Base-by-base conservation (phyloP, 805 yeast species). In the Suhomyces faveliae region DNA sequence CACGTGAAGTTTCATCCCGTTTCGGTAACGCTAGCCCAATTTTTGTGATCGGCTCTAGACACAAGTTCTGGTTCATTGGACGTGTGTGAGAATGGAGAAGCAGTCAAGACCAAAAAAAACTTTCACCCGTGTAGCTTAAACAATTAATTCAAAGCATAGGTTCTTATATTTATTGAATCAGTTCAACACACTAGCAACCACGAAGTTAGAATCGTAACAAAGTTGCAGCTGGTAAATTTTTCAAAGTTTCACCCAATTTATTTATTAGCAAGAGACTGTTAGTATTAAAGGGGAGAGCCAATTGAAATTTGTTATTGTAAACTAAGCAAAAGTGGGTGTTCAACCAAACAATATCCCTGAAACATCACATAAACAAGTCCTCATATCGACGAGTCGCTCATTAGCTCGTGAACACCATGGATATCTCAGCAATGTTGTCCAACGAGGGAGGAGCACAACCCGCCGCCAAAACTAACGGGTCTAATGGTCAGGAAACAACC, bases 391-490 rank as follows among this genome's bases (percentile, higher is more conserved):
- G 11, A 27, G 30, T 15, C 30, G 30, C 30, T 27, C 12, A 15
- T n/a, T n/a, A n/a, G 30, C 12, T 27, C n/a, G 30, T n/a, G 30
- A n/a, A 27, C 44, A 42, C 35, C 29, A 67, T 67, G 72, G 65
- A 67, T 51, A 67, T 67, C 39, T 66, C 71, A 12, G 66, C 71
- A 22, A 68, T 68, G 64, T 60, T 68, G 55, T 61, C 71, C 22
- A 57, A 50, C 43, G 68, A 64, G 48, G 52, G 56, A 45, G 43
- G 29, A 21, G 41, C 58, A 6, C 48, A 55, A 10, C 47, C 51
- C 10, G 33, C 42, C 13, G 22, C 11, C 17, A 27, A 29, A 19
- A 12, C 23, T 15, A 29, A 42, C 22, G 49, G 49, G 20, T 27
- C 35, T 15, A 43, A 39, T 38, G 51, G 48, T 30, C 35, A 39